Base-by-base conservation (phyloP, 139 green algal genomes). In the Coelastrella sp. region DNA sequence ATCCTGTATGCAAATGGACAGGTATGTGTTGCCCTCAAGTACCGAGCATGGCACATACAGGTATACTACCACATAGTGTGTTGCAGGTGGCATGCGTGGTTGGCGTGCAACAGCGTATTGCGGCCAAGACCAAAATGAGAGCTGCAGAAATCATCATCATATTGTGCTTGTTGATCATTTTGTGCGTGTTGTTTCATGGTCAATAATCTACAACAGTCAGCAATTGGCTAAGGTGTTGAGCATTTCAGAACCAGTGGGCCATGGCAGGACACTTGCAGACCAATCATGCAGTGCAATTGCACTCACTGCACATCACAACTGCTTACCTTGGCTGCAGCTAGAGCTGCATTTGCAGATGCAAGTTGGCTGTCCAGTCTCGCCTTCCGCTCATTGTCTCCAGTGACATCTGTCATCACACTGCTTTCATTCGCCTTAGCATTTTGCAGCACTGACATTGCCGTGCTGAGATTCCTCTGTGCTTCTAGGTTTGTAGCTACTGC, bases 381-480 rank as follows among this genome's bases (percentile, higher is more conserved):
- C 17, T 66, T 80, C 68, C 54, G 56, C 68, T 88, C 83, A 47
- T 57, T 80, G 5, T 7, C 54, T 47, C 65, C 47, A 22, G 61
- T 58, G 19, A 61, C 60, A 58, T 80, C 83, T 14, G 23, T 56
- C 68, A 88, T 56, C 4, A 60, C 83, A 22, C 73, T 68, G 5
- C 23, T 71, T 68, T 88, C 83, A 57, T 80, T 22, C 19, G 83
- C 83, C 54, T 88, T 88, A 56, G 68, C 47, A 22, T 88, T 88
- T 54, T 88, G 83, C 83, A 88, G 57, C 5, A n/a, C 11, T 23
- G 83, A 61, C 83, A 88, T 88, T 5, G 83, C 68, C 66, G 66
- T 68, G 11, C 65, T 80, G 5, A 88, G 57, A 20, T 2, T 13
- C 2, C 20, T 56, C 32, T 88, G 83, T 11, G 83, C 83, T 22